Percentiles rank a stretch among this genome's conserved stretches.
Conservation (phyloP, 2,329 filamentous ascomycete species). For the Elsinoe perseae region DNA sequence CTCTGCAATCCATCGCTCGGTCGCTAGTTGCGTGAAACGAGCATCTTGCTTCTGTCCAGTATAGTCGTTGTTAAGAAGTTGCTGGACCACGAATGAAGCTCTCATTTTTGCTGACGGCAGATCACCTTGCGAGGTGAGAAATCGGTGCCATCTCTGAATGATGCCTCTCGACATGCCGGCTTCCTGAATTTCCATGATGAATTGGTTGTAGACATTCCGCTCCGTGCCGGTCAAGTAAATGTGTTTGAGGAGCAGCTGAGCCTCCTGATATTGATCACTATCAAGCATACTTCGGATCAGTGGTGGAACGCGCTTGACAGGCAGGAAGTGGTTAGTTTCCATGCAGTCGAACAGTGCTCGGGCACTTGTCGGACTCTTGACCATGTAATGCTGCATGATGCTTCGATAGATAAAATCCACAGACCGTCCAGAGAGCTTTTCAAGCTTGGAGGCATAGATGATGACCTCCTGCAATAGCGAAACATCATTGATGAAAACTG, state of each 20-base stretch:
- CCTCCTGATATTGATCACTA: neutral
- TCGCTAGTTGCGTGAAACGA: constrained; percentile 18
- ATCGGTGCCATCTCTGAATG: constrained; percentile 34
- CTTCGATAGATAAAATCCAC: constrained; percentile 37
- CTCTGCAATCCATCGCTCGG: constrained; percentile 16
- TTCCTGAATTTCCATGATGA: constrained; percentile 31
- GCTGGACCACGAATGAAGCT: constrained; percentile 26
- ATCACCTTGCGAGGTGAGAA: constrained; percentile 33
- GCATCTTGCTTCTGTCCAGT: neutral
- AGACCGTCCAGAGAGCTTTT: constrained; percentile 30
- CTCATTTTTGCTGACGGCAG: constrained; percentile 31
- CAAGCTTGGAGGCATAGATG: constrained; percentile 36
- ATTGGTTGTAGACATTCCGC: constrained; percentile 36
- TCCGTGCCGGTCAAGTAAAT: constrained; percentile 35
- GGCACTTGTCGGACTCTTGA: constrained; percentile 23
- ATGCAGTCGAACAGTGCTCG: neutral
- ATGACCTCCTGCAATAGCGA: constrained; percentile 33
- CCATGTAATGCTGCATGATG: constrained; percentile 37
- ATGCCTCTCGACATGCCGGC: constrained; percentile 24
- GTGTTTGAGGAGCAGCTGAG: constrained; percentile 23
- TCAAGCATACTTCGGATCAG: neutral
- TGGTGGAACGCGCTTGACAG: neutral
- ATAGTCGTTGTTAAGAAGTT: constrained; percentile 22
- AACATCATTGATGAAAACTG: constrained; percentile 29
- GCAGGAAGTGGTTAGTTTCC: neutral